Evolutionary conservation across 129 eudicot species (phyloP).

Genomic region (Pulicaria dysenterica): DNA sequence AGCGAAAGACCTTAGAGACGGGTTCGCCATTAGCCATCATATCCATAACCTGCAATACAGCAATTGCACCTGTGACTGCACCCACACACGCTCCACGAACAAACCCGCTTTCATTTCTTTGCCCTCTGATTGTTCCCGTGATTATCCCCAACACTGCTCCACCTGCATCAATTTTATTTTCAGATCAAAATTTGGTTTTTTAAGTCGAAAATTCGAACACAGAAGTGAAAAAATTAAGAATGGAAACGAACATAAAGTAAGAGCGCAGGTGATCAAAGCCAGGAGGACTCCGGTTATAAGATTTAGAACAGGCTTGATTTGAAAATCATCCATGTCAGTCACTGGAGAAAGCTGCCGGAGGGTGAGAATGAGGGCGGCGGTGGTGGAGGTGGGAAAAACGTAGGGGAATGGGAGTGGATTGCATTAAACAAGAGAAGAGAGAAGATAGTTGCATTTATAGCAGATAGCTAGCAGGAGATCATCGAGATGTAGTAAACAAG

Average conservation of each 20-base stretch:
- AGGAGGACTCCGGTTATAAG: constrained; percentile 30
- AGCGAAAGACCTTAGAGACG: constrained; percentile 61
- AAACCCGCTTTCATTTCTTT: constrained; percentile 83
- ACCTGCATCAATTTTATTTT: constrained; percentile 36
- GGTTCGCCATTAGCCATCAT: constrained; percentile 63
- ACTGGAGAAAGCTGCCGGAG: neutral
- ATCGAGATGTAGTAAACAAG: no score
- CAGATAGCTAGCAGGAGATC: no score
- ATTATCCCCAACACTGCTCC: constrained; percentile 70
- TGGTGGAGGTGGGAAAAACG: constrained; percentile 23
- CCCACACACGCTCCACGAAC: constrained; percentile 77
- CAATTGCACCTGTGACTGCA: constrained; percentile 74
- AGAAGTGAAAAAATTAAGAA: no score
- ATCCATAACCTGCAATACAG: constrained; percentile 71
- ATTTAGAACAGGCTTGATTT: constrained; percentile 23
- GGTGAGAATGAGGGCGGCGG: neutral
- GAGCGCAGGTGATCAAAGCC: constrained; percentile 47
- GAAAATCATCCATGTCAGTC: constrained; percentile 17
- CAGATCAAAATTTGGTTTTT: neutral
- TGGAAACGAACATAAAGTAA: constrained; percentile 52
- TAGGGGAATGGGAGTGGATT: constrained; percentile 28
- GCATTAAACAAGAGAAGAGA: constrained; percentile 17
- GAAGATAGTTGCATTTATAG: constrained; percentile 10
- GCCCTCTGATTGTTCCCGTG: constrained; percentile 80
- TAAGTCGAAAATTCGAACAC: neutral